Evolutionary conservation across 768 basidiomycete species (phyloP).

Genomic region (Dacryopinax primogenitus): DNA sequence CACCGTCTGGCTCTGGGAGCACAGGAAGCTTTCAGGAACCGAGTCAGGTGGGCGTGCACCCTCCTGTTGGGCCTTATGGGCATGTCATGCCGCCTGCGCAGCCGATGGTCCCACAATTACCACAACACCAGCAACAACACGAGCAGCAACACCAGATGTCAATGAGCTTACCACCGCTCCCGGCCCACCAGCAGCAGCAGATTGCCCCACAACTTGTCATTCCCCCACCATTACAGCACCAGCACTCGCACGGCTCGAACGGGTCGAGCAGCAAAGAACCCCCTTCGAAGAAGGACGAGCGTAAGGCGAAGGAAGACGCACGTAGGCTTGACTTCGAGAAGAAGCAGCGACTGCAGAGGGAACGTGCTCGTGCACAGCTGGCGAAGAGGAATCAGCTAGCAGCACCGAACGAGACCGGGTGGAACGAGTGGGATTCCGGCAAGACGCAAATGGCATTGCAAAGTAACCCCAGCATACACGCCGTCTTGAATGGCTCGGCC

Average conservation of each 20-base stretch:
- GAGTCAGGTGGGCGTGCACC: slow-evolving; percentile 26
- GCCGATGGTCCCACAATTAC: not conserved
- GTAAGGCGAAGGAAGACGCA: slow-evolving; percentile 64
- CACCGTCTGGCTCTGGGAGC: slow-evolving; percentile 49
- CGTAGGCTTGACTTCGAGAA: slow-evolving; percentile 63
- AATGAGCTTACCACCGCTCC: too few species aligned
- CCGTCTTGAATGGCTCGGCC: slow-evolving; percentile 7
- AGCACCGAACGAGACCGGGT: slow-evolving; percentile 36
- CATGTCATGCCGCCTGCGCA: not conserved
- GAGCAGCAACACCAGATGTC: slow-evolving; percentile 13
- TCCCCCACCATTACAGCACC: slow-evolving; percentile 40
- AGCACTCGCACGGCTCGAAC: slow-evolving; percentile 42
- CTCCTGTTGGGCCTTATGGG: slow-evolving; percentile 11
- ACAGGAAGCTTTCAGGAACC: slow-evolving; percentile 50
- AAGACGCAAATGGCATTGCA: slow-evolving; percentile 1
- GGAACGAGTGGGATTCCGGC: slow-evolving; percentile 3
- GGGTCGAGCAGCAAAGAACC: not conserved
- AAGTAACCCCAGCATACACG: not conserved
- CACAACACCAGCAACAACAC: not conserved
- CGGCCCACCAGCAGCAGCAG: not conserved
- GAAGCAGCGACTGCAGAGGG: slow-evolving; percentile 42
- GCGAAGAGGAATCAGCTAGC: slow-evolving; percentile 71
- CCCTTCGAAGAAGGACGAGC: slow-evolving; percentile 54
- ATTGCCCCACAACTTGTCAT: slow-evolving; percentile 17
- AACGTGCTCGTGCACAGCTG: slow-evolving; percentile 87